Evolutionary conservation across 2,329 filamentous ascomycete species (phyloP).

Genomic region (Curvularia sp.): DNA sequence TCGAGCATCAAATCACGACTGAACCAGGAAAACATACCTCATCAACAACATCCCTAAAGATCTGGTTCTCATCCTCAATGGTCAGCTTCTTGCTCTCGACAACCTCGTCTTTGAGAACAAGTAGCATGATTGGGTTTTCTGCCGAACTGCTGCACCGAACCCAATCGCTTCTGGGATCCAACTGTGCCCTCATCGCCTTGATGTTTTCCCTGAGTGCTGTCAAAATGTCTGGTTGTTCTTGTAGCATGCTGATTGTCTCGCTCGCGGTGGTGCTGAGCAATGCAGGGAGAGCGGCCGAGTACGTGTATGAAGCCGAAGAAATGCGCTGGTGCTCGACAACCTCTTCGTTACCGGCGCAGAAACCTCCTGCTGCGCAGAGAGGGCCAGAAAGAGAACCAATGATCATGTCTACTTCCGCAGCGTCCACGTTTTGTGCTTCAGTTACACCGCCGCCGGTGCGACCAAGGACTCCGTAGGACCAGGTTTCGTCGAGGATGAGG

Average conservation of each 20-base stretch:
- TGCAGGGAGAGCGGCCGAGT: constrained; percentile 91
- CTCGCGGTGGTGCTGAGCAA: constrained; percentile 95
- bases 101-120: constrained; percentile 84
- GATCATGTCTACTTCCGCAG: constrained; percentile 95
- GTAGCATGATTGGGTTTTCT: constrained; percentile 87
- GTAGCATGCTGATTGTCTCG: constrained; percentile 84
- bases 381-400: constrained; percentile 90
- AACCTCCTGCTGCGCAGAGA: constrained; percentile 90
- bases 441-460: constrained; percentile 90
- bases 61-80: constrained; percentile 78
- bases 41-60: constrained; percentile 92
- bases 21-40: constrained; percentile 69
- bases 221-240: constrained; percentile 84
- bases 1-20: background rate
- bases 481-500: constrained; percentile 95
- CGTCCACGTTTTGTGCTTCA: constrained; percentile 95
- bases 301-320: constrained; percentile 90
- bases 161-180: constrained; percentile 95
- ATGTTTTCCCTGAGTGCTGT: constrained; percentile 83
- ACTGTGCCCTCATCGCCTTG: constrained; percentile 80
- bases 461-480: constrained; percentile 94
- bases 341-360: constrained; percentile 89
- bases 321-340: constrained; percentile 97
- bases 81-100: constrained; percentile 72
- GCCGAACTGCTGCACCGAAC: constrained; percentile 78